phyloP scores from a whole-genome alignment of 148 eudicot species.

The Rhododendron mucronatum region DNA sequence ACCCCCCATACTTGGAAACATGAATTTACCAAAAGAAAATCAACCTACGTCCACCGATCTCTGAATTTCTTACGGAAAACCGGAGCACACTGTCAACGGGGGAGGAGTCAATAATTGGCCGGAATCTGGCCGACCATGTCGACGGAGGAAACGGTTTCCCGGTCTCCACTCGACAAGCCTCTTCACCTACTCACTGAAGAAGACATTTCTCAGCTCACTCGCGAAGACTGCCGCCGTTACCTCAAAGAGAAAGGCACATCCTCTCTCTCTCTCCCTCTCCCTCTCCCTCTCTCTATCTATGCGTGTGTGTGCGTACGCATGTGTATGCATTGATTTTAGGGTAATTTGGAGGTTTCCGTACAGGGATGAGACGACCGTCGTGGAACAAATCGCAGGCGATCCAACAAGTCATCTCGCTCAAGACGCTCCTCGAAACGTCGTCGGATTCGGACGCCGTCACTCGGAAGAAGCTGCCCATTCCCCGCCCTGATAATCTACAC shows the following conservation, averaged over 20 bases:
- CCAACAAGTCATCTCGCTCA: constrained; percentile 87
- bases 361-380: constrained; percentile 93
- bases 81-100: background rate
- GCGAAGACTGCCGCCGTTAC: constrained; percentile 96
- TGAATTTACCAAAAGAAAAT: background rate
- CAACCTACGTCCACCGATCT: constrained; percentile 6
- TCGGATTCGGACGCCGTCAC: constrained; percentile 36
- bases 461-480: constrained; percentile 28
- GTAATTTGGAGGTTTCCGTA: constrained; percentile 5
- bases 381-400: constrained; percentile 99
- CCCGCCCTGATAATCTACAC: constrained; percentile 23
- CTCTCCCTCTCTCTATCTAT: background rate
- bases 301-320: background rate
- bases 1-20: background rate
- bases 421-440: constrained; percentile 69
- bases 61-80: background rate
- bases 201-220: constrained; percentile 97
- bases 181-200: constrained; percentile 79
- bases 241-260: constrained; percentile 80
- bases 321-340: background rate
- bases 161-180: constrained; percentile 66
- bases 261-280: background rate
- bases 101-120: constrained; percentile 11
- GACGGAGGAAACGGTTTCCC: constrained; percentile 29
- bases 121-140: constrained; percentile 33